Percentiles rank a stretch among this genome's conserved stretches.
These are phyloP conservation scores for Phaeosphaeriaceae sp. DNA, from an alignment of 2,329 filamentous ascomycete genomes.

Conservation along the genomic window DNA sequence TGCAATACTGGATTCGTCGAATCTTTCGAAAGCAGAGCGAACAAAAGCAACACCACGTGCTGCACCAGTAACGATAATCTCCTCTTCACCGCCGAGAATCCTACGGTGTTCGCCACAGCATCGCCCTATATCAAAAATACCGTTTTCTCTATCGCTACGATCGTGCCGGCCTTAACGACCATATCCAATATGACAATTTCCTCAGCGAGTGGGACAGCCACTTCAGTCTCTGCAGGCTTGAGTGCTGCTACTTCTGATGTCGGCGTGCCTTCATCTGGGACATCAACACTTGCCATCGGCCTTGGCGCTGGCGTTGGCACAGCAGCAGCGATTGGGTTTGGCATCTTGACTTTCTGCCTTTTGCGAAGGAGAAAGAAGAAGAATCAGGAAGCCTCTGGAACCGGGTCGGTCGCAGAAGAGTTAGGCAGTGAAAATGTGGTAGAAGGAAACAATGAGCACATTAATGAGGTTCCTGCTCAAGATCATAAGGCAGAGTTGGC, in stretches of 20 bases:
- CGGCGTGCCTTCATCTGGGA: not conserved
- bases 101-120: slow-evolving; percentile 2
- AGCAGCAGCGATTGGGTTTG: not conserved
- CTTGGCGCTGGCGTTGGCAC: slow-evolving; percentile 4
- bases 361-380: slow-evolving; percentile 2
- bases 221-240: not conserved
- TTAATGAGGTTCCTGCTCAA: not conserved
- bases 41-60: slow-evolving; percentile 4
- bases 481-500: not conserved
- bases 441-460: not conserved
- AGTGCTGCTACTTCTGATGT: not conserved
- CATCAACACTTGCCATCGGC: slow-evolving; percentile 2
- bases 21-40: not conserved
- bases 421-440: not conserved
- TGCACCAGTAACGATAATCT: not conserved
- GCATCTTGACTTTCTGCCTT: not conserved
- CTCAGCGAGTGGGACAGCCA: not conserved
- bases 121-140: not conserved
- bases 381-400: not conserved
- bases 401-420: not conserved
- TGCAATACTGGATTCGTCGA: not conserved
- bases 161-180: not conserved
- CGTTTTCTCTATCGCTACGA: slow-evolving; percentile 1
- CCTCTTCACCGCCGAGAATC: not conserved
- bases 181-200: not conserved